phyloP scores from a whole-genome alignment of 768 basidiomycete genomes.

The Calvatia gigantea region DNA sequence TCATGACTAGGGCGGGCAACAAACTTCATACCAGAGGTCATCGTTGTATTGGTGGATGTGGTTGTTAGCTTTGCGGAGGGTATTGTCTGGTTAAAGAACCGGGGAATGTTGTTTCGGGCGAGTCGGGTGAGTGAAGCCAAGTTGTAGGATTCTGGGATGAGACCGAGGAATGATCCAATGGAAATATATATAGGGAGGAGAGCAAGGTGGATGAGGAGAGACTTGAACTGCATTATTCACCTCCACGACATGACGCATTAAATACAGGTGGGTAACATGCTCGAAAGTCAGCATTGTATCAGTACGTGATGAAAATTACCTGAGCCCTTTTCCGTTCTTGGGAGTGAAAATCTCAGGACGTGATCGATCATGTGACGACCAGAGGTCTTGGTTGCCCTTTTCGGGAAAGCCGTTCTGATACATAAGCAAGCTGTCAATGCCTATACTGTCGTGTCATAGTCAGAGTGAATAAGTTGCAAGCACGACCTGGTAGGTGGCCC shows the following conservation, averaged over 20 bases:
- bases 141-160: constrained; percentile 28
- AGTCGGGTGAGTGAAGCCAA: constrained; percentile 37
- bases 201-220: constrained; percentile 33
- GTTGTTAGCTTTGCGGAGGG: neutral
- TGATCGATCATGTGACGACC: neutral
- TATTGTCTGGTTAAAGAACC: constrained; percentile 17
- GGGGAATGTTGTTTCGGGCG: constrained; percentile 31
- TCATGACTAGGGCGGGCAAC: constrained; percentile 55
- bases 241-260: neutral
- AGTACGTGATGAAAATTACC: constrained; percentile 5
- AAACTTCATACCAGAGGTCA: constrained; percentile 35
- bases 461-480: neutral
- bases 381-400: neutral
- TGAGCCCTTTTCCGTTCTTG: neutral
- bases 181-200: constrained; percentile 38
- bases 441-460: neutral
- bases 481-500: neutral
- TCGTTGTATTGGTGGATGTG: constrained; percentile 8
- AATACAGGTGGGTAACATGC: neutral
- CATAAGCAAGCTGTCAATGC: neutral
- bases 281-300: neutral
- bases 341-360: neutral
- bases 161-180: constrained; percentile 31
- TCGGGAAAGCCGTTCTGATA: neutral
- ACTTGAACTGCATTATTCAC: constrained; percentile 34